Evolutionary conservation across 805 yeast genomes (phyloP).

Genomic region (Starmerella bacillaris): DNA sequence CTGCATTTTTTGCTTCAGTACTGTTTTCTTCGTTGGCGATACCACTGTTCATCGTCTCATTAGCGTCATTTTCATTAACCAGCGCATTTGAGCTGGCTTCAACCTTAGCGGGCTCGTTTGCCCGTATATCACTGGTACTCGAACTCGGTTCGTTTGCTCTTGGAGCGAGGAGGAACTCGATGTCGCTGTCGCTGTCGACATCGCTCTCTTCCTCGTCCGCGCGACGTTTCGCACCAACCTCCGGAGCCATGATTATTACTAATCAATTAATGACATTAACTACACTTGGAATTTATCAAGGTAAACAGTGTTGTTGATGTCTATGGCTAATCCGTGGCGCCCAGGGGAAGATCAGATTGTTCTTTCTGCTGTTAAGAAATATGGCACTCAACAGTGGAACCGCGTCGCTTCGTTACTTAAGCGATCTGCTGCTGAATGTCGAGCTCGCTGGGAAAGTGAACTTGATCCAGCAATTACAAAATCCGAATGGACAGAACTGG

Average conservation of each 20-base stretch:
- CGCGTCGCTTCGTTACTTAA: conserved; percentile 73
- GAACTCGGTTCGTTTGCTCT: no score
- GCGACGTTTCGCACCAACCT: conserved; percentile 19
- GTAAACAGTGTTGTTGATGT: no score
- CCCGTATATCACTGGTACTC: neutral
- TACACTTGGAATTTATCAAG: no score
- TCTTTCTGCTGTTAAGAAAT: conserved; percentile 79
- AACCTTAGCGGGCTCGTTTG: conserved; percentile 1
- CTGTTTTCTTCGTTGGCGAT: conserved; percentile 17
- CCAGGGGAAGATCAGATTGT: conserved; percentile 68
- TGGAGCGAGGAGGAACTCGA: conserved; percentile 47
- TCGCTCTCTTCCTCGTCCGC: conserved; percentile 5
- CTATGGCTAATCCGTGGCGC: no score
- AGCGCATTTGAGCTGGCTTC: conserved; percentile 18
- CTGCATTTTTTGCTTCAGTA: conserved; percentile 13
- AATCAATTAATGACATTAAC: no score
- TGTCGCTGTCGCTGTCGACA: conserved; percentile 35
- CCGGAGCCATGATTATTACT: no score
- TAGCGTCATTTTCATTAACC: no score
- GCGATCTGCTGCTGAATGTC: conserved; percentile 80
- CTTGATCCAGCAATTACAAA: conserved; percentile 54
- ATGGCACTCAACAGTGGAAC: conserved; percentile 90
- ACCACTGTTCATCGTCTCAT: conserved; percentile 2
- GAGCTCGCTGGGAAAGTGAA: conserved; percentile 83
- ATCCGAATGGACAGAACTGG: conserved; percentile 51